Evolutionary conservation across 176 grass and related monocot genomes (phyloP).

Genomic region (Cymbopogon citratus): DNA sequence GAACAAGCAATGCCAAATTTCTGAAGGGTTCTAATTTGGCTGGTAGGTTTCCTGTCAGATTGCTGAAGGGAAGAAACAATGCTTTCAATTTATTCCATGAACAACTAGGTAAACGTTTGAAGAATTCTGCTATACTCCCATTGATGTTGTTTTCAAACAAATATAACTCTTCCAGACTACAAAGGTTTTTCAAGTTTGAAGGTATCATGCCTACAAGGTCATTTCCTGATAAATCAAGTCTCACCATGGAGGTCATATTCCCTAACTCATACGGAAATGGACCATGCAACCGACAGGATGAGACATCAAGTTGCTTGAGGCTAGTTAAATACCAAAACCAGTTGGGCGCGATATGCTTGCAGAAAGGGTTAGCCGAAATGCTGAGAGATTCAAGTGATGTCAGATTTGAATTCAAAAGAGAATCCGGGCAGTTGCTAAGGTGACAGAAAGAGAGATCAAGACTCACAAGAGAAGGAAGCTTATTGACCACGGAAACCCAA

Average conservation of each 20-base stretch:
- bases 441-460: accelerated
- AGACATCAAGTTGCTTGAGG: not conserved
- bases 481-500: conserved; percentile 9
- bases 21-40: not conserved
- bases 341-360: not conserved
- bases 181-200: not conserved
- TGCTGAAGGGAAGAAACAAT: accelerated
- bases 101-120: not conserved
- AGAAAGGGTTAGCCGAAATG: accelerated
- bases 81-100: not conserved
- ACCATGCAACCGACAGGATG: accelerated
- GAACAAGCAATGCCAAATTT: not conserved
- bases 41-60: conserved; percentile 15
- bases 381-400: not conserved
- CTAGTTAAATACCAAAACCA: conserved; percentile 13
- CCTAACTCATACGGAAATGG: not conserved
- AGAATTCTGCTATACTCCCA: conserved; percentile 9
- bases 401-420: not conserved
- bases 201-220: not conserved
- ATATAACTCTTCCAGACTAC: not conserved
- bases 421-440: not conserved
- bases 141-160: not conserved
- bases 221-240: accelerated
- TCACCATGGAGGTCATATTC: not conserved
- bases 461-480: not conserved